A percentile compares a stretch with the other conserved stretches of the same genome.
phyloP scores from a whole-genome alignment of 441 rosid species.

The Populus hybrid region DNA sequence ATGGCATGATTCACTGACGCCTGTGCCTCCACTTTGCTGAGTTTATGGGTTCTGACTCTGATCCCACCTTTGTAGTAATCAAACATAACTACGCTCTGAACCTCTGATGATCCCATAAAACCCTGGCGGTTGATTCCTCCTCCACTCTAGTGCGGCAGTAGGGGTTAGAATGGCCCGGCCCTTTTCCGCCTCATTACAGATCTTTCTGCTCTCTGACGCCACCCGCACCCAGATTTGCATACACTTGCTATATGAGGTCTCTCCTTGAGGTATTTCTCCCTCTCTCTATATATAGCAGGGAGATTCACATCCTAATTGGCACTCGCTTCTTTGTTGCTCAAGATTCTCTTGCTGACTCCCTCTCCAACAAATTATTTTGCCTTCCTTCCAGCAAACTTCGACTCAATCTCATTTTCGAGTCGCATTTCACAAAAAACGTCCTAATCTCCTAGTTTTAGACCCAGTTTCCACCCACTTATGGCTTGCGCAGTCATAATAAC shows the following conservation, averaged over 20 bases:
- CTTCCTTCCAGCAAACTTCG: background rate
- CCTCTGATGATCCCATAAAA: background rate
- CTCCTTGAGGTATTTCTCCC: background rate
- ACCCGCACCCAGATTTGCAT: slow-evolving; percentile 18
- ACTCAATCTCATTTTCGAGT: background rate
- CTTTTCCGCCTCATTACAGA: background rate
- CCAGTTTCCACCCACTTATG: background rate
- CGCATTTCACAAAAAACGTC: background rate
- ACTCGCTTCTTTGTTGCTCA: background rate
- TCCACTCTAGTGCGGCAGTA: background rate
- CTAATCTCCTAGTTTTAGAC: background rate
- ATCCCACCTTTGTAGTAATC: background rate
- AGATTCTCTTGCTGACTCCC: background rate
- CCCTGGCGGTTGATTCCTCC: slow-evolving; percentile 8
- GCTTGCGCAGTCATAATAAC: background rate
- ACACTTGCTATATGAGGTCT: background rate
- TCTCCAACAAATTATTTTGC: background rate
- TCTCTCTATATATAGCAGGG: background rate
- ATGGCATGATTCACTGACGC: background rate
- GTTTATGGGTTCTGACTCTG: background rate
- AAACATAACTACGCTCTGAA: background rate
- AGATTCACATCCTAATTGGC: background rate
- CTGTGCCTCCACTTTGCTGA: background rate
- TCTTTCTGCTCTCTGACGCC: slow-evolving; percentile 33
- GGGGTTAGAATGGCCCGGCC: too few relatives aligned